Conservation (phyloP, 2,329 filamentous ascomycete genomes). For the Stemphylium beticola region DNA sequence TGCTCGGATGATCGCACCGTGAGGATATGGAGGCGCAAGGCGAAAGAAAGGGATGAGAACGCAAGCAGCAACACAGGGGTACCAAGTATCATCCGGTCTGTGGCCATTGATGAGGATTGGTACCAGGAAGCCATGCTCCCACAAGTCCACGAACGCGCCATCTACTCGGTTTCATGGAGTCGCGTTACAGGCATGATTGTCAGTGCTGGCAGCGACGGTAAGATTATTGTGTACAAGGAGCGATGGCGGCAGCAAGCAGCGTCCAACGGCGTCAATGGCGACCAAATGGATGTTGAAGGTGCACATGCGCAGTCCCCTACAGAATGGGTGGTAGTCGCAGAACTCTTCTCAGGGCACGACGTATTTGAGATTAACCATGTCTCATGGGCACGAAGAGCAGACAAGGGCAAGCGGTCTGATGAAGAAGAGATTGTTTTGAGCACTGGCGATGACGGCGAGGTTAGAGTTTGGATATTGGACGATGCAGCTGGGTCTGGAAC, state of each 20-base stretch:
- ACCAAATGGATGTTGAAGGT: constrained; percentile 23
- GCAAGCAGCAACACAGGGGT: constrained; percentile 64
- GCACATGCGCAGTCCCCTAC: constrained; percentile 44
- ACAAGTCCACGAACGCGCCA: constrained; percentile 74
- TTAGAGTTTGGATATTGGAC: constrained; percentile 75
- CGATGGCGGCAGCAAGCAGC: constrained; percentile 22
- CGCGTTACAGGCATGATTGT: constrained; percentile 75
- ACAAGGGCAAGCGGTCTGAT: constrained; percentile 65
- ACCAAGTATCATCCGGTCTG: constrained; percentile 86
- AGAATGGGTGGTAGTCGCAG: constrained; percentile 74
- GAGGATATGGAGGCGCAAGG: constrained; percentile 75
- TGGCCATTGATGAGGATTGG: constrained; percentile 81
- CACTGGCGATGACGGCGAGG: constrained; percentile 89
- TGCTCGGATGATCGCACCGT: constrained; percentile 84
- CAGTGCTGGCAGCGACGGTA: constrained; percentile 80
- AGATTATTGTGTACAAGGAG: constrained; percentile 34
- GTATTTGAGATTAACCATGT: constrained; percentile 95
- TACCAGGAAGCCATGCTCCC: constrained; percentile 78
- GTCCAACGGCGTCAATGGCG: constrained; percentile 30
- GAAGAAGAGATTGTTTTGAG: constrained; percentile 86
- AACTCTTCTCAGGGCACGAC: constrained; percentile 78
- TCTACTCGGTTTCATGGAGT: constrained; percentile 90
- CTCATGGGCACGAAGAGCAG: constrained; percentile 81
- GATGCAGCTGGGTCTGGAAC: background rate
- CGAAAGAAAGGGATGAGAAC: constrained; percentile 57